Conservation (phyloP, 441 rosid genomes). For the Pelargonium exstipulatum region DNA sequence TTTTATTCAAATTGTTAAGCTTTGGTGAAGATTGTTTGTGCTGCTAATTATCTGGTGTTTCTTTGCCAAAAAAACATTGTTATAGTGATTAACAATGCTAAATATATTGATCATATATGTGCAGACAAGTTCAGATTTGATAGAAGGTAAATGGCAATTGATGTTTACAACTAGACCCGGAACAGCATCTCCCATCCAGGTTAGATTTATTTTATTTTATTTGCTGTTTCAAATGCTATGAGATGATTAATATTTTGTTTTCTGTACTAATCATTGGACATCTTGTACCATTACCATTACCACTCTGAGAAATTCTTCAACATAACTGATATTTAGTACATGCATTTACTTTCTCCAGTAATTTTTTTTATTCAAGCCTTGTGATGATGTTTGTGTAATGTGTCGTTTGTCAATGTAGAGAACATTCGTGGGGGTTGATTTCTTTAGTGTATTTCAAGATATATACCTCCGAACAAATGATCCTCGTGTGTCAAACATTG, state of each 20-base stretch:
- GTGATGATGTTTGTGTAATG: conserved; percentile 5
- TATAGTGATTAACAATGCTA: neutral
- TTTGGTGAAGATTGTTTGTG: neutral
- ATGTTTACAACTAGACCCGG: conserved; percentile 96
- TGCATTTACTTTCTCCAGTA: neutral
- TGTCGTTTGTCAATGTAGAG: conserved; percentile 43
- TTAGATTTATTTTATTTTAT: conserved; percentile 10
- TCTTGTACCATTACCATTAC: no score
- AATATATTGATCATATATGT: conserved; percentile 8
- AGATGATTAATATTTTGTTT: no score
- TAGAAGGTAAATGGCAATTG: conserved; percentile 85
- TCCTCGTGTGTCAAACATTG: conserved; percentile 80
- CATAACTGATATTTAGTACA: neutral
- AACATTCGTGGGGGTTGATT: conserved; percentile 85
- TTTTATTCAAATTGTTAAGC: neutral
- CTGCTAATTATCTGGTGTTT: neutral
- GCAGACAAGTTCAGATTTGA: conserved; percentile 63
- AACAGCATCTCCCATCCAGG: conserved; percentile 95
- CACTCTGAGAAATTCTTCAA: no score
- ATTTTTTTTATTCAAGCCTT: neutral
- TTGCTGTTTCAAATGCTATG: no score
- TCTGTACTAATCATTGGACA: no score
- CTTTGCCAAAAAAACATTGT: neutral
- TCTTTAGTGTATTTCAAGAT: conserved; percentile 85
- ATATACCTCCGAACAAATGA: conserved; percentile 60